Base-by-base conservation (phyloP, 1,284 basidiomycete genomes). In the Athelia psychrophila region DNA sequence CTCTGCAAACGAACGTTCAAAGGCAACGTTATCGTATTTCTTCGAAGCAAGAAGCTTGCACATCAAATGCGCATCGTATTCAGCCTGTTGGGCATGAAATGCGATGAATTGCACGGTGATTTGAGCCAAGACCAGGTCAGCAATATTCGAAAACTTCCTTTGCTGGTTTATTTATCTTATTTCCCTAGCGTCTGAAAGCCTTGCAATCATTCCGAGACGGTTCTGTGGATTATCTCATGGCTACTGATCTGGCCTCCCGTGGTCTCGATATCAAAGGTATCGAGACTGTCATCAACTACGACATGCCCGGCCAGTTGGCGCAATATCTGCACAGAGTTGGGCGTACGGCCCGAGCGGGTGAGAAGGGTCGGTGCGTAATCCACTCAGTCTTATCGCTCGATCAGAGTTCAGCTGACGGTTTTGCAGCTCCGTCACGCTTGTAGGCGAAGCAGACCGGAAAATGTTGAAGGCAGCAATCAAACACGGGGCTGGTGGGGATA, bases 241-340 rank as follows among this genome's bases (percentile, higher is more conserved):
- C 95, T 1, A 99, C 96, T 1, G 96, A 98, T 69, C 78, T 99
- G 19, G 96, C 96, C 22, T 92, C 93, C 55, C 88, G 95, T 60
- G 95, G 95, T 71, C 78, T 98, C 27, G 95, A 98, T 73, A 98
- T 98, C 74, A 96, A 95, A 63, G 95, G 95, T 18, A 89, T 98
- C n/a, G 91, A 97, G 64, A 95, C 93, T 0, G 93, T 98, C 52
- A 93, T 98, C 66, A 98, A 98, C 70, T 98, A 95, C 66, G 95
- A 98, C 69, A 97, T 98, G 95, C 95, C 96, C 3, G 83, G 84
- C 18, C 92, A 96, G 64, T 78, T 98, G 38, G 86, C 93, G 12
- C 93, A 95, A 63, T 99, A 99, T 72, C 79, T 98, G 33, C 96
- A 99, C 70, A 90, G 96, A 54, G 95, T 98, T 22, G 96, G 96